Conservation (phyloP, 768 basidiomycete genomes). For the Xanthoconium purpureum region DNA sequence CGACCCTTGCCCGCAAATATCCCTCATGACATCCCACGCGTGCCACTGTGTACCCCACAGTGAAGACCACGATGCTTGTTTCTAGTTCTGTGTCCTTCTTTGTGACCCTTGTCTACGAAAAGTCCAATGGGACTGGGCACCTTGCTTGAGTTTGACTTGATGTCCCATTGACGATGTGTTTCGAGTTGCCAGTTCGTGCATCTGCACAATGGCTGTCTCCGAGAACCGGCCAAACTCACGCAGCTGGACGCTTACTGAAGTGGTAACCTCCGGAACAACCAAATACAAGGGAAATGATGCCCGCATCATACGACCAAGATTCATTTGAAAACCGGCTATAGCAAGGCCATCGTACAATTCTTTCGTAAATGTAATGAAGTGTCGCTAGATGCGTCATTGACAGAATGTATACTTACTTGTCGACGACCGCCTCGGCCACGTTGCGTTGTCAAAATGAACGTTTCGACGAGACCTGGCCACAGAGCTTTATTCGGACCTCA, state of each 20-base stretch:
- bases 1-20: neutral
- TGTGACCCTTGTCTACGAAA: neutral
- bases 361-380: slow-evolving; percentile 13
- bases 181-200: slow-evolving; percentile 28
- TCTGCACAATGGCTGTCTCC: slow-evolving; percentile 4
- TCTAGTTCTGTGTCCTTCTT: slow-evolving; percentile 22
- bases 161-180: slow-evolving; percentile 31
- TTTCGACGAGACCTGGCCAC: slow-evolving; percentile 1
- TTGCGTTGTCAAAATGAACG: slow-evolving; percentile 4
- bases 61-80: slow-evolving; percentile 24
- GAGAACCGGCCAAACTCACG: neutral
- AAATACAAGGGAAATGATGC: slow-evolving; percentile 25
- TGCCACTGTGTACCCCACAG: slow-evolving; percentile 3
- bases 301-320: slow-evolving; percentile 31
- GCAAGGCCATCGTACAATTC: slow-evolving; percentile 32
- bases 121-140: neutral
- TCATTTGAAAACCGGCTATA: slow-evolving; percentile 31
- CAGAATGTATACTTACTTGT: neutral
- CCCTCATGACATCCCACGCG: slow-evolving; percentile 31
- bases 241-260: slow-evolving; percentile 16
- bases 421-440: neutral
- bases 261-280: slow-evolving; percentile 32
- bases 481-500: neutral
- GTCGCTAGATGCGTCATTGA: neutral
- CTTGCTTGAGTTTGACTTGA: slow-evolving; percentile 46